phyloP scores from a whole-genome alignment of 2,329 filamentous ascomycete genomes.

The Onygenales sp. region DNA sequence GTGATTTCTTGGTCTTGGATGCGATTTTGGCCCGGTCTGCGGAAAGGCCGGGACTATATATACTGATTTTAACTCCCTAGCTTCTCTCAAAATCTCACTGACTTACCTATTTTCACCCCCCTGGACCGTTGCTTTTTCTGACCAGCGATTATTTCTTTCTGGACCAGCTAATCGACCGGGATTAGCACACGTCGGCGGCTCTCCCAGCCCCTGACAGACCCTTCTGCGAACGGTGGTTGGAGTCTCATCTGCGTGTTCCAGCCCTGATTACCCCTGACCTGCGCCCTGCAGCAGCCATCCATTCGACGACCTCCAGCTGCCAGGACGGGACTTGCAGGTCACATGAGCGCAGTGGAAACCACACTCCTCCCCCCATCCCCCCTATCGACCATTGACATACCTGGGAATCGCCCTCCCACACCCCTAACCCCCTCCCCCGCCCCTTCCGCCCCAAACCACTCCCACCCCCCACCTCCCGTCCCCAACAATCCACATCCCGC shows the following conservation, averaged over 20 bases:
- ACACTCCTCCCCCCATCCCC: background rate
- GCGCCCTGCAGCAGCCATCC: background rate
- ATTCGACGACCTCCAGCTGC: background rate
- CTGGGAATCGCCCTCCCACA: background rate
- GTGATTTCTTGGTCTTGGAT: constrained; percentile 7
- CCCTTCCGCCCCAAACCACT: background rate
- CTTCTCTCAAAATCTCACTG: background rate
- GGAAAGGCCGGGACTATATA: background rate
- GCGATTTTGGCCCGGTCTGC: constrained; percentile 1
- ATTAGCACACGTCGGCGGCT: background rate
- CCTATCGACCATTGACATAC: background rate
- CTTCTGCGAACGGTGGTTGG: background rate
- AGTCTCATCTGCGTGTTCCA: background rate
- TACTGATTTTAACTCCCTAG: background rate
- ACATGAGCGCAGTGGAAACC: background rate
- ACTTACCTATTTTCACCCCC: background rate
- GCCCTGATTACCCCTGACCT: background rate
- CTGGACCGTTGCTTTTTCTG: constrained; percentile 1
- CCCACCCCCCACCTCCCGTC: constrained; percentile 6
- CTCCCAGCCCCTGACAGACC: background rate
- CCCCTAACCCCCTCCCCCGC: background rate
- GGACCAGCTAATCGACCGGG: background rate
- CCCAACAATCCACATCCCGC: constrained; percentile 8
- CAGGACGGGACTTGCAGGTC: background rate
- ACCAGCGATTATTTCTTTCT: background rate